phyloP scores from a whole-genome alignment of 139 green algal genomes.

The Haematococcus lacustris region DNA sequence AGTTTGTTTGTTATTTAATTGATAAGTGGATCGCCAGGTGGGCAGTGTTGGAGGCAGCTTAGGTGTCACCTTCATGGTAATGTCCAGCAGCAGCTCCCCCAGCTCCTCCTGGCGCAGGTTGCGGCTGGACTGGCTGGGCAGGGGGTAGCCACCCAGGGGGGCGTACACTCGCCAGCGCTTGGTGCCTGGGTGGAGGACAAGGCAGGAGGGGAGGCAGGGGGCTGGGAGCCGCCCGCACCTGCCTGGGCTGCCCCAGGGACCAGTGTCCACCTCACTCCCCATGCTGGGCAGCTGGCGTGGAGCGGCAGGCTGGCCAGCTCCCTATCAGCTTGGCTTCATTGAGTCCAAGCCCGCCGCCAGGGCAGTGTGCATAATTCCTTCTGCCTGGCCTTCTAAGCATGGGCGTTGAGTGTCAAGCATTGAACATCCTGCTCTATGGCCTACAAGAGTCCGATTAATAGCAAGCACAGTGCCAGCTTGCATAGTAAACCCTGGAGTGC shows the following conservation, averaged over 20 bases:
- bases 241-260: background rate
- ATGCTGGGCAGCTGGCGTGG: background rate
- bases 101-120: conserved; percentile 42
- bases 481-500: background rate
- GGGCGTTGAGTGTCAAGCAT: too few relatives aligned
- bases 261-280: background rate
- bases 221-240: background rate
- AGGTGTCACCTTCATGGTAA: conserved; percentile 59
- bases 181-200: conserved; percentile 22
- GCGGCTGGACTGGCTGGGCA: conserved; percentile 41
- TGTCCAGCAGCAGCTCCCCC: conserved; percentile 49
- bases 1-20: too few relatives aligned
- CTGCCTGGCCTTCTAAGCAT: too few relatives aligned
- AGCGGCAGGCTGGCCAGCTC: background rate
- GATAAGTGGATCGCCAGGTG: too few relatives aligned
- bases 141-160: conserved; percentile 29
- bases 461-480: background rate
- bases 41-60: too few relatives aligned
- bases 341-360: too few relatives aligned
- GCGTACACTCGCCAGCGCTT: conserved; percentile 73
- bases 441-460: background rate
- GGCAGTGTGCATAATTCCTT: too few relatives aligned
- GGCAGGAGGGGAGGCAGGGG: background rate
- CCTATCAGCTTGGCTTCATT: too few relatives aligned
- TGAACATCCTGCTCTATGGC: too few relatives aligned